A percentile compares a stretch with the other conserved stretches of the same genome.
phyloP scores from a whole-genome alignment of 176 grass and related monocot species.

The Tillandsia fasciculata region DNA sequence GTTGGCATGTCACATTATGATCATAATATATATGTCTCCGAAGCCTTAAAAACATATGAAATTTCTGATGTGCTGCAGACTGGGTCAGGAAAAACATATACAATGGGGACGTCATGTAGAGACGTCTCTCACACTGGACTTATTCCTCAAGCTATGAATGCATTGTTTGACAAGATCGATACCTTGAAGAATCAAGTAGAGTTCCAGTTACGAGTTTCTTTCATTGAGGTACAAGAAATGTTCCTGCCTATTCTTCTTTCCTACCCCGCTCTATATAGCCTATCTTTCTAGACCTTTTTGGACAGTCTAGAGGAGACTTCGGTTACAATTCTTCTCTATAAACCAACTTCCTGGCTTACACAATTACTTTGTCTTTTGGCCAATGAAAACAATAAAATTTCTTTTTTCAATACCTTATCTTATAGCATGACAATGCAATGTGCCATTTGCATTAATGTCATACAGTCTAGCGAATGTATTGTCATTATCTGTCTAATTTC shows the following conservation, averaged over 20 bases:
- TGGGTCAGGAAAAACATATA: slow-evolving; percentile 89
- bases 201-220: slow-evolving; percentile 83
- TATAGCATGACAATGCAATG: not conserved
- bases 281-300: not conserved
- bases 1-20: not conserved
- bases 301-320: too few relatives aligned
- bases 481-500: not conserved
- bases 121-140: slow-evolving; percentile 55
- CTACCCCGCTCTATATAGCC: not conserved
- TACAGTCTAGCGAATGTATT: not conserved
- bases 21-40: not conserved
- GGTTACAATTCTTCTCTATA: too few relatives aligned
- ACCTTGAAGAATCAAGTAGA: slow-evolving; percentile 68
- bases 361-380: too few relatives aligned
- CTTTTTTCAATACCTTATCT: not conserved
- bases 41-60: not conserved
- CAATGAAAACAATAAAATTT: not conserved
- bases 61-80: slow-evolving; percentile 35
- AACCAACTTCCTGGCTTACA: too few relatives aligned
- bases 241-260: not conserved
- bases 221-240: slow-evolving; percentile 68
- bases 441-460: not conserved
- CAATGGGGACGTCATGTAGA: slow-evolving; percentile 86
- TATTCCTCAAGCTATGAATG: slow-evolving; percentile 75
- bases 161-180: slow-evolving; percentile 71